A percentile compares a stretch with the other conserved stretches of the same genome.
These are phyloP conservation scores for Pestalotiopsis fici DNA, from an alignment of 2,329 filamentous ascomycete species.

Conservation along the genomic window DNA sequence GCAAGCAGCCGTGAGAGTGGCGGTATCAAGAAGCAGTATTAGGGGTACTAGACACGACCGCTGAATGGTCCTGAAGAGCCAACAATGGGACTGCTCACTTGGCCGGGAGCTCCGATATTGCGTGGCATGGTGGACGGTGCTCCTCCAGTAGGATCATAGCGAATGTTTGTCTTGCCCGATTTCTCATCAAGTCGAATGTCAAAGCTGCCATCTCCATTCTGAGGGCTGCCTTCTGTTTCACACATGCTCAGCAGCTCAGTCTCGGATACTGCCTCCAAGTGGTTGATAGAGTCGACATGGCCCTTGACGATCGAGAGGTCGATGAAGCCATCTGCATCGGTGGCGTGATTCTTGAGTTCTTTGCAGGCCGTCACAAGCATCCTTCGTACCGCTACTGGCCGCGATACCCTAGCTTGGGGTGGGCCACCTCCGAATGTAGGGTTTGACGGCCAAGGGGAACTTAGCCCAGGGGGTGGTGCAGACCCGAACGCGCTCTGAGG, in stretches of 20 bases:
- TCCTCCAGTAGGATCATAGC: conserved; percentile 56
- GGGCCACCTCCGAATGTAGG: conserved; percentile 30
- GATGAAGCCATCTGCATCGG: conserved; percentile 65
- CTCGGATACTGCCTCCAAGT: conserved; percentile 47
- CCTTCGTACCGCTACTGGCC: conserved; percentile 69
- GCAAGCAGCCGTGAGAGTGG: too few species aligned
- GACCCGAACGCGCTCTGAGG: conserved; percentile 34
- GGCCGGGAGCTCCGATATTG: conserved; percentile 60
- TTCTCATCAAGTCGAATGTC: conserved; percentile 59
- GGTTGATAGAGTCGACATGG: conserved; percentile 58
- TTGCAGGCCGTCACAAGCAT: conserved; percentile 81
- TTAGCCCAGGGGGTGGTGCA: conserved; percentile 46
- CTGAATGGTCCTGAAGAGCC: conserved; percentile 12
- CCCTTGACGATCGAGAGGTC: conserved; percentile 69
- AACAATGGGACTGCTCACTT: conserved; percentile 66
- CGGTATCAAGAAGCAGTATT: background rate
- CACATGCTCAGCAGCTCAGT: conserved; percentile 79
- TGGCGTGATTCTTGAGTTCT: conserved; percentile 45
- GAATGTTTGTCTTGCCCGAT: conserved; percentile 43
- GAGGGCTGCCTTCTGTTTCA: conserved; percentile 83
- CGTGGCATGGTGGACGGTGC: conserved; percentile 41
- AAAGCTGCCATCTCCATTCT: conserved; percentile 91
- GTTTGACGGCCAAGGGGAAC: conserved; percentile 34
- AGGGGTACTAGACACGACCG: background rate
- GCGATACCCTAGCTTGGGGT: conserved; percentile 50